Evolutionary conservation across 176 grass and related monocot species (phyloP).

Genomic region (Avena sativa): DNA sequence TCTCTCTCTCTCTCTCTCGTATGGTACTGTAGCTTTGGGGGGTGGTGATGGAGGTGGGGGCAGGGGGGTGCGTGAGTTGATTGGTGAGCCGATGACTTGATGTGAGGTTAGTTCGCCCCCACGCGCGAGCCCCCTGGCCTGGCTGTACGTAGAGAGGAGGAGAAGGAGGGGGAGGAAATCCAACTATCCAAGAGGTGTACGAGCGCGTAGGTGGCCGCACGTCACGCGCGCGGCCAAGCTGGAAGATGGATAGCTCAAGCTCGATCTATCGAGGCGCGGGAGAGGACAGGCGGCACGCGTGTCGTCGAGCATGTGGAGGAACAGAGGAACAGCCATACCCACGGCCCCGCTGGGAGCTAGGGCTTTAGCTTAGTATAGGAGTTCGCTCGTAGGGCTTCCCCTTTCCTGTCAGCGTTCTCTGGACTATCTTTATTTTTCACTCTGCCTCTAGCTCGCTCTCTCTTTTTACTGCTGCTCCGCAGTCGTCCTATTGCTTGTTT

Average conservation of each 20-base stretch:
- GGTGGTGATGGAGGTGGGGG: not conserved
- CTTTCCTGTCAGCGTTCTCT: not conserved
- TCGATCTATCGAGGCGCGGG: not conserved
- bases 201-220: not conserved
- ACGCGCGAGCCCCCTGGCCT: not conserved
- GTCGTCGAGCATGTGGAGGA: constrained; percentile 42
- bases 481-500: not conserved
- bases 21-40: not conserved
- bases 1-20: not conserved
- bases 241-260: not conserved
- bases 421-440: not conserved
- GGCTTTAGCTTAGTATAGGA: not conserved
- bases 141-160: not conserved
- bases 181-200: not conserved
- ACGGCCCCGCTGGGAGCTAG: constrained; percentile 10
- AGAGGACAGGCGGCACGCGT: constrained; percentile 43
- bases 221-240: not conserved
- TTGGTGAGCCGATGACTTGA: not conserved
- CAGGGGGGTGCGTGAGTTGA: not conserved
- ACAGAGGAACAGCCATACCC: not conserved
- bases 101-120: not conserved
- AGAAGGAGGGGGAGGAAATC: not conserved
- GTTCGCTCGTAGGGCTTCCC: constrained; percentile 22
- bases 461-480: not conserved
- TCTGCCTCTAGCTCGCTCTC: not conserved